Evolutionary conservation across 805 yeast genomes (phyloP).

Genomic region (Lachancea lanzarotensis): DNA sequence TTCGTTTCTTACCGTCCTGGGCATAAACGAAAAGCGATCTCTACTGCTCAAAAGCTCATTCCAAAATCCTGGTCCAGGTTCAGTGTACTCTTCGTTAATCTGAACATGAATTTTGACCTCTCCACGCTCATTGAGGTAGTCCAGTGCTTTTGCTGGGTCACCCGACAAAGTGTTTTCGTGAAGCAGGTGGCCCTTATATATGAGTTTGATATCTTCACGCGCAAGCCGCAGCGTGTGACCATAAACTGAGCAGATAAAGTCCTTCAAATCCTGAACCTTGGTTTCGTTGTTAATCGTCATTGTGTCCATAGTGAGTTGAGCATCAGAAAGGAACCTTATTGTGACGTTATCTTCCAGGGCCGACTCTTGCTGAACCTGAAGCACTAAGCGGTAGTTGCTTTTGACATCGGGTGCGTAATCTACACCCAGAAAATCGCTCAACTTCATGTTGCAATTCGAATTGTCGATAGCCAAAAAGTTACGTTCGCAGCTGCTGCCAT

Average conservation of each 20-base stretch:
- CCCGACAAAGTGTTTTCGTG: slow-evolving; percentile 17
- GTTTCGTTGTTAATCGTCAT: slow-evolving; percentile 21
- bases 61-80: slow-evolving; percentile 27
- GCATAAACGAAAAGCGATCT: slow-evolving; percentile 17
- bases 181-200: slow-evolving; percentile 25
- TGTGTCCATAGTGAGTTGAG: slow-evolving; percentile 16
- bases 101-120: slow-evolving; percentile 24
- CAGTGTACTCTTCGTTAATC: slow-evolving; percentile 20
- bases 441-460: slow-evolving; percentile 17
- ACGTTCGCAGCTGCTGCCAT: slow-evolving; percentile 12
- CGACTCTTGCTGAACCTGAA: slow-evolving; percentile 22
- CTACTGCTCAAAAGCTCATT: slow-evolving; percentile 19
- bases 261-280: slow-evolving; percentile 23
- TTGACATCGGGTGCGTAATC: slow-evolving; percentile 32
- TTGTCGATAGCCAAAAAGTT: slow-evolving; percentile 13
- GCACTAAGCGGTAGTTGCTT: slow-evolving; percentile 26
- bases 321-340: slow-evolving; percentile 23
- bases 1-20: slow-evolving; percentile 2
- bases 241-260: slow-evolving; percentile 24
- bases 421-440: slow-evolving; percentile 28
- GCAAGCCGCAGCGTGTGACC: slow-evolving; percentile 18
- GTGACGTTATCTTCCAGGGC: slow-evolving; percentile 10
- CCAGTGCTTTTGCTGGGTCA: slow-evolving; percentile 15
- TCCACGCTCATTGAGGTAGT: slow-evolving; percentile 13
- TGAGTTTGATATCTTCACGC: slow-evolving; percentile 21